phyloP scores from a whole-genome alignment of 805 yeast species.

The Zygosaccharomyces bisporus region DNA sequence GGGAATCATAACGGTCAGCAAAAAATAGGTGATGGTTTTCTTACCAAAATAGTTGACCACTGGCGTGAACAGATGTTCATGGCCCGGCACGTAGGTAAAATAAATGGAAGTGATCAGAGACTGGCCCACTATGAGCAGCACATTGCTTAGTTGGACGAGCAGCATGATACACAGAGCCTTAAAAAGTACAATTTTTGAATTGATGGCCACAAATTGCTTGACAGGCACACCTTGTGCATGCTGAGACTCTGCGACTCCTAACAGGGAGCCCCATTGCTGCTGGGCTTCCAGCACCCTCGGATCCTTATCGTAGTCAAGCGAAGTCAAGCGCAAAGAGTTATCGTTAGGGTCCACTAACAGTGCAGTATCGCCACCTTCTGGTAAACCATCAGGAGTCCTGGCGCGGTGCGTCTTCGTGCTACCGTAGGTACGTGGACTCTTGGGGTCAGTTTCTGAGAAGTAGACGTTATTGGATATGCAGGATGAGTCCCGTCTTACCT shows the following conservation, averaged over 20 bases:
- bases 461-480: conserved; percentile 34
- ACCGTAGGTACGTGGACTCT: conserved; percentile 15
- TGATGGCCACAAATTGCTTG: conserved; percentile 11
- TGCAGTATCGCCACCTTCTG: conserved; percentile 12
- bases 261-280: conserved; percentile 4
- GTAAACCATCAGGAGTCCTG: background rate
- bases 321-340: conserved; percentile 23
- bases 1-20: conserved; percentile 34
- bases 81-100: conserved; percentile 40
- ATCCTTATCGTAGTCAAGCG: conserved; percentile 14
- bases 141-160: conserved; percentile 20
- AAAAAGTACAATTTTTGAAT: conserved; percentile 11
- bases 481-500: conserved; percentile 36
- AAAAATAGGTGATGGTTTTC: conserved; percentile 30
- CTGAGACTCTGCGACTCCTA: conserved; percentile 6
- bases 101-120: conserved; percentile 38
- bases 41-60: conserved; percentile 36
- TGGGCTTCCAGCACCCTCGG: conserved; percentile 1
- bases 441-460: conserved; percentile 19
- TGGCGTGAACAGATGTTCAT: conserved; percentile 32
- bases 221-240: conserved; percentile 2
- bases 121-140: conserved; percentile 33
- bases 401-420: conserved; percentile 5
- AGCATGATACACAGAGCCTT: conserved; percentile 13
- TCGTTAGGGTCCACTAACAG: conserved; percentile 23